Evolutionary conservation across 2,329 filamentous ascomycete species (phyloP), one percentile per base, ranked within the genome.

Genomic region (Diaporthe capsici): DNA sequence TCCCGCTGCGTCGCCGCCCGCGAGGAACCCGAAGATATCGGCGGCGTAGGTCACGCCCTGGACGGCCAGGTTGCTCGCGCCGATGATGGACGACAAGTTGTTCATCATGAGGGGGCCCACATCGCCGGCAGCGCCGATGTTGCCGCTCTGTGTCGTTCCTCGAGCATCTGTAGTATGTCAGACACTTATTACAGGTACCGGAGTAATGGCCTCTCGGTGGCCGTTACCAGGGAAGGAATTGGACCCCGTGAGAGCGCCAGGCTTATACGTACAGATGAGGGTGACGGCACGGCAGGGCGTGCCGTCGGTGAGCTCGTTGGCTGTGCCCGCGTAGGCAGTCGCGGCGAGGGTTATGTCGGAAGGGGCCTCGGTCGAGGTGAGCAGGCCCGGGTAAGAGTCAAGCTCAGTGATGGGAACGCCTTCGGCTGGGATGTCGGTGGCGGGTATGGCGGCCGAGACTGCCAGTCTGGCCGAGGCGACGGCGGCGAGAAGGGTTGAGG

Each of bases 31-130:
- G 7, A 58, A 42, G 15, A 80, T 63, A 44, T 73, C 71, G 15
- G 81, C 81, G 1, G 77, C 39, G 63, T 82, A 82, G 49, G 79
- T 77, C 22, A 82, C 79, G 2, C 81, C 81, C 71, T 82, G 79
- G 7, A 81, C 78, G 20, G 79, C 79, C 20, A 81, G 57, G 13
- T 73, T 49, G 17, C 72, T 61, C 2, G 68, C 71, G 25, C 74
- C 77, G 47, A 80, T 72, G 13, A 76, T 71, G 42, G 70, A 65
- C 22, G 61, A 57, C 7, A 82, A 71, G 4, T 80, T 79, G 20
- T 78, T 60, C 51, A 80, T 74, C 49, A 81, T 78, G 22, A 78
- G 75, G 3, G 81, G 80, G 6, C 81, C 81, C 15, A 79, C 78
- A 7, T 77, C 76, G 15, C 73, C 75, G 13, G 76, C 37, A 37